Percentiles rank a stretch among this genome's conserved stretches.
Conservation (phyloP, 768 basidiomycete species). For the Mycena belliarum region DNA sequence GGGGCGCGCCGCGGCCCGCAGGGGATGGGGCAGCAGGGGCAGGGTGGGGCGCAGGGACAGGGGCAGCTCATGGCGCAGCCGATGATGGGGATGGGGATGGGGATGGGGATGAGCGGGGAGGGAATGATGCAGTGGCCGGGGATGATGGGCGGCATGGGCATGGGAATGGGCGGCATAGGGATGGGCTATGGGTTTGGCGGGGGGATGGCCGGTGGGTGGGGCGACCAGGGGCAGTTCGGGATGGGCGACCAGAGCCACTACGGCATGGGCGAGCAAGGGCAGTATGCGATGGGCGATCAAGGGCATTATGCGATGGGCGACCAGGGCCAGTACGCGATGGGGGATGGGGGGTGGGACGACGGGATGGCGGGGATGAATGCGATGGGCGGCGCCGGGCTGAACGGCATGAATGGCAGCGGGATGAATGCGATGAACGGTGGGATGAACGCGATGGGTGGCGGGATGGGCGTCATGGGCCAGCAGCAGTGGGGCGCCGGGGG, state of each 20-base stretch:
- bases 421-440: not conserved
- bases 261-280: conserved; percentile 35
- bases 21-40: not conserved
- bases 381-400: not conserved
- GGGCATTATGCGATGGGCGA: conserved; percentile 27
- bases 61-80: conserved; percentile 17
- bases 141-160: conserved; percentile 26
- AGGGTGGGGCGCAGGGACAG: not conserved
- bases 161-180: conserved; percentile 29
- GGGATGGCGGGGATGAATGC: conserved; percentile 31
- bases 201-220: conserved; percentile 34
- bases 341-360: conserved; percentile 42
- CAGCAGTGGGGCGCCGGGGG: conserved; percentile 11
- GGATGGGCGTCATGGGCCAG: not conserved
- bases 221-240: conserved; percentile 24
- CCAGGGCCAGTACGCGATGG: conserved; percentile 30
- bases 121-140: conserved; percentile 19
- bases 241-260: conserved; percentile 27
- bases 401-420: conserved; percentile 3
- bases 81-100: conserved; percentile 26
- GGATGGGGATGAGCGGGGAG: conserved; percentile 14
- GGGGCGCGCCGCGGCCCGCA: conserved; percentile 12
- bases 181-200: conserved; percentile 33
- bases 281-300: conserved; percentile 20
- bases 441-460: too few species aligned